Evolutionary conservation across 208 protist species (phyloP), one percentile per base, ranked within the genome.

Genomic region (Acanthamoeba castellanii): DNA sequence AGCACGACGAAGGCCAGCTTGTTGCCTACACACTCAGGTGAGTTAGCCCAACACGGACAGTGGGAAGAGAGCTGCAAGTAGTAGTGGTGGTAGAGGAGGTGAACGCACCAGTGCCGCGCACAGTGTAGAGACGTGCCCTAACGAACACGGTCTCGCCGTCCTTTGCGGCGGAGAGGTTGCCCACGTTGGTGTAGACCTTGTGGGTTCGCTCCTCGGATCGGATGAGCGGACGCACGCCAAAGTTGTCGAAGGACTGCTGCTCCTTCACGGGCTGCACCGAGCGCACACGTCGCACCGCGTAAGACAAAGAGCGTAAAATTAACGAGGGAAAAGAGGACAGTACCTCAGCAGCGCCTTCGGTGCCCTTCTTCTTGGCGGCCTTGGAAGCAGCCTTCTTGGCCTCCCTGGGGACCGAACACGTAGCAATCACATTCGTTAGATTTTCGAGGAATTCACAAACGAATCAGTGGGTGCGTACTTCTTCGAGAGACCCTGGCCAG

Each of bases 1-100:
- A 72, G 87, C 64, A 92, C 68, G n/a, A 92, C 87, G 59, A 92
- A 81, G 13, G 68, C 59, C 64, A 72, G 68, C 64, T 92, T 92
- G 68, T 92, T 92, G 47, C 87, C 87, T 92, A 27, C 6, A 6
- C 1, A 8, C 1, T 9, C 7, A 32, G 22, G n/a, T 0, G 14
- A 9, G 20, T 20, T 0, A 30, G 32, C 20, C 9, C 8, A 0
- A 45, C 27, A 88, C 7, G 55, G 13, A 3, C 27, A 90, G 30
- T 11, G 82, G n/a, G 59, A 64, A 32, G 25, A n/a, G 32, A 90
- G 30, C 27, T 57, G 55, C 20, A 37, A 25, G 11, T 8, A 37
- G 11, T 8, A 37, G n/a, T 8, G 9, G 8, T 22, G 20, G 32
- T 1, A 7, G 45, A 85, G 22, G 20, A 45, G 16, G 70, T n/a